phyloP scores from a whole-genome alignment of 768 basidiomycete genomes.

The Gymnopilus junonius region DNA sequence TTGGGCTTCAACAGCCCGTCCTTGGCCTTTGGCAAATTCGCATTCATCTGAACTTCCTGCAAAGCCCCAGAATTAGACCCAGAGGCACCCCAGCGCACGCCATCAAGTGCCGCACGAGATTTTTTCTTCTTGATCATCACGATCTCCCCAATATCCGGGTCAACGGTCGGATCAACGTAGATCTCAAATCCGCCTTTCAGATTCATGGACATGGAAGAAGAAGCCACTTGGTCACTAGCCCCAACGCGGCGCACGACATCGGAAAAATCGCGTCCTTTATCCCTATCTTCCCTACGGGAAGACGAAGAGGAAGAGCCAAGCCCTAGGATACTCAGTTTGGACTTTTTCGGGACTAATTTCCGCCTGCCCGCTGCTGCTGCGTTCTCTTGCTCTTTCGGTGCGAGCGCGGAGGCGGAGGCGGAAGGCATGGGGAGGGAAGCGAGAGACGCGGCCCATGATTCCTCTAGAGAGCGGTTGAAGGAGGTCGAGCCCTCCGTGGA shows the following conservation, averaged over 20 bases:
- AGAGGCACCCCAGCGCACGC: conserved; percentile 53
- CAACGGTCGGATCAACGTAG: conserved; percentile 65
- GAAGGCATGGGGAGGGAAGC: conserved; percentile 14
- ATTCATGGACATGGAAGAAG: conserved; percentile 10
- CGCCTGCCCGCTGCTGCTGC: conserved; percentile 35
- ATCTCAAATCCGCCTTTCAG: conserved; percentile 69
- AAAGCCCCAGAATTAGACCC: neutral
- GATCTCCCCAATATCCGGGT: conserved; percentile 71
- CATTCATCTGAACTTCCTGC: conserved; percentile 45
- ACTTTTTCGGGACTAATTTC: conserved; percentile 73
- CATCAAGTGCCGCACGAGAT: conserved; percentile 61
- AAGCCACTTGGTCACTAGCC: neutral
- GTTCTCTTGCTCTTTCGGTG: conserved; percentile 29
- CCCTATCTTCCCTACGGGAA: conserved; percentile 38
- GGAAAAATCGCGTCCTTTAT: conserved; percentile 43
- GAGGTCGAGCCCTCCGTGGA: conserved; percentile 40
- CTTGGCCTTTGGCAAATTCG: conserved; percentile 49
- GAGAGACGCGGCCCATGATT: conserved; percentile 37
- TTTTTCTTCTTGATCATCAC: conserved; percentile 81
- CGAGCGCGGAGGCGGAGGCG: conserved; percentile 17
- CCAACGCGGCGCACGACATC: conserved; percentile 63
- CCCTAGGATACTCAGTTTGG: conserved; percentile 54
- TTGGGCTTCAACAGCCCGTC: conserved; percentile 39
- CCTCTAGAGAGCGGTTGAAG: conserved; percentile 37
- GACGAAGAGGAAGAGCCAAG: conserved; percentile 19